Evolutionary conservation across 2,329 filamentous ascomycete species (phyloP).

Genomic region (Fusarium tjaetaba): DNA sequence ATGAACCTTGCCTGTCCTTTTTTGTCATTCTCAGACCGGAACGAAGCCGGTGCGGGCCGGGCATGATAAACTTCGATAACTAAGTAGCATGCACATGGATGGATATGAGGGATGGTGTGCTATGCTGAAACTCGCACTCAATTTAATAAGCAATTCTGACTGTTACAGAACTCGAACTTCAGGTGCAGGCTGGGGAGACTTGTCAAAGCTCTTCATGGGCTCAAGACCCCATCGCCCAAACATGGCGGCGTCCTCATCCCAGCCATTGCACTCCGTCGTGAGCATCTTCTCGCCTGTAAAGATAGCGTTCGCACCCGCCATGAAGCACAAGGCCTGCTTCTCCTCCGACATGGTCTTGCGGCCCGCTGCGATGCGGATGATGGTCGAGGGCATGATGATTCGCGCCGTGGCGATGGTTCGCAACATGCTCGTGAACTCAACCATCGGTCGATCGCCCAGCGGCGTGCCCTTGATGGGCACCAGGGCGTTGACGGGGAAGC

Average conservation of each 20-base stretch:
- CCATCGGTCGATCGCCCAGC: conserved; percentile 76
- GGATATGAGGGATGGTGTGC: neutral
- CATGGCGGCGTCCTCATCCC: conserved; percentile 87
- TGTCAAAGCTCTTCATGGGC: conserved; percentile 73
- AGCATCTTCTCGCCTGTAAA: conserved; percentile 97
- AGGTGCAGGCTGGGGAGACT: conserved; percentile 43
- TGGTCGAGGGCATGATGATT: conserved; percentile 84
- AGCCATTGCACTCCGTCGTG: conserved; percentile 90
- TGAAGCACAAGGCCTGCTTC: conserved; percentile 89
- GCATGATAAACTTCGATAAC: neutral
- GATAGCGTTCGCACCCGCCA: conserved; percentile 92
- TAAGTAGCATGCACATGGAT: too few species aligned
- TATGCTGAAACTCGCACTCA: neutral
- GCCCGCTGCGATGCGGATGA: conserved; percentile 87
- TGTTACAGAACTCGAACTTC: conserved; percentile 41
- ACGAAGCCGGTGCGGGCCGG: conserved; percentile 20
- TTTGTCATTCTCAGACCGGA: conserved; percentile 5
- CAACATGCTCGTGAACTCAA: conserved; percentile 81
- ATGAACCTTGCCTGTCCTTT: neutral
- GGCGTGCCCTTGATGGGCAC: conserved; percentile 93
- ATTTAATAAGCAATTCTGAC: neutral
- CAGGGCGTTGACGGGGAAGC: conserved; percentile 89
- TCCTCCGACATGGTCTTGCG: conserved; percentile 87
- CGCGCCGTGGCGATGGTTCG: conserved; percentile 86
- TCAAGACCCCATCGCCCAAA: conserved; percentile 84